Evolutionary conservation across 192 early-diverging fungal species (phyloP).

Genomic region (Backusella luteola): DNA sequence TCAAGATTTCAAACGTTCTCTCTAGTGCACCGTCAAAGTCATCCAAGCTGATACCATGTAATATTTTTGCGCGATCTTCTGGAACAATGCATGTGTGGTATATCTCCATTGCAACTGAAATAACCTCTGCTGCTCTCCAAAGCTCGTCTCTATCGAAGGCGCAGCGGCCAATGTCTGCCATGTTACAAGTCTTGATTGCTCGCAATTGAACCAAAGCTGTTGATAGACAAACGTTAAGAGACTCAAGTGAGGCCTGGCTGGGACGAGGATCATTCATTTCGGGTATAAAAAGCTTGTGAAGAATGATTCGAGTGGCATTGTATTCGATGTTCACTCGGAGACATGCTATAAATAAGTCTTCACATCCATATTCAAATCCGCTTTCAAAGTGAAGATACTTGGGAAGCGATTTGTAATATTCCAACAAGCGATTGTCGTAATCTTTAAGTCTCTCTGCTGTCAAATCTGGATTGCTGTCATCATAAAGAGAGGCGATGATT

Average conservation of each 20-base stretch:
- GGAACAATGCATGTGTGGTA: slow-evolving; percentile 11
- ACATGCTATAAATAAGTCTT: slow-evolving; percentile 33
- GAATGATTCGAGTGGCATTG: slow-evolving; percentile 38
- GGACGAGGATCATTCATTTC: slow-evolving; percentile 20
- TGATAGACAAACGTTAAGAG: slow-evolving; percentile 33
- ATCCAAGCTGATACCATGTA: slow-evolving; percentile 21
- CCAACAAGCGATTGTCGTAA: slow-evolving; percentile 19
- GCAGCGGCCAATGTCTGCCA: slow-evolving; percentile 17
- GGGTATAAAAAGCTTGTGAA: slow-evolving; percentile 38
- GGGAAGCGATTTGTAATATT: slow-evolving; percentile 17
- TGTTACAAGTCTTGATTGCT: slow-evolving; percentile 16
- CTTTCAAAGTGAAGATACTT: slow-evolving; percentile 33
- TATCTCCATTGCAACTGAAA: slow-evolving; percentile 26
- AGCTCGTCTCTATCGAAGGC: slow-evolving; percentile 39
- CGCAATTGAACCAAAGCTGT: slow-evolving; percentile 25
- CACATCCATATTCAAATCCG: slow-evolving; percentile 38
- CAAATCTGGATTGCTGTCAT: slow-evolving; percentile 17
- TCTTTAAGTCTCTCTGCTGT: slow-evolving; percentile 22
- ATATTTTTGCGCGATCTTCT: slow-evolving; percentile 9
- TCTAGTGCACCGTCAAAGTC: slow-evolving; percentile 20
- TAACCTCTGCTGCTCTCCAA: slow-evolving; percentile 33
- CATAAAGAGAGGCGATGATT: slow-evolving; percentile 22
- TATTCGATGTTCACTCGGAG: slow-evolving; percentile 35
- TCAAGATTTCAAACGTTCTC: slow-evolving; percentile 19
- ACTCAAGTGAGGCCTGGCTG: slow-evolving; percentile 18